Base-by-base conservation (phyloP, 2,329 filamentous ascomycete genomes). In the Sclerotiophoma versabilis region DNA sequence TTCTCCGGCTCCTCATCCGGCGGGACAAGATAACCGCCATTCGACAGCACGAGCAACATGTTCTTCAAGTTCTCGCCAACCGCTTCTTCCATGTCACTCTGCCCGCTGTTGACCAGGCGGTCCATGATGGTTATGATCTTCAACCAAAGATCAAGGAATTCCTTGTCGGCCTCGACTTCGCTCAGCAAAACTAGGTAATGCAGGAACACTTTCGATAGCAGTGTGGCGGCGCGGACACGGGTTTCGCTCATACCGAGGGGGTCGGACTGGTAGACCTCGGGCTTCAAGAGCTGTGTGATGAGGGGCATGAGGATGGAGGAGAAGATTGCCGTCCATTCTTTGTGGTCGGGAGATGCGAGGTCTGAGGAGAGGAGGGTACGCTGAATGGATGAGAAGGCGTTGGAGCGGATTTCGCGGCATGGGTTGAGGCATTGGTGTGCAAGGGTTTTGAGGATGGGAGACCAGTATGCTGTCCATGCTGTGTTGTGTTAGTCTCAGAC, bases 401-500 rank as follows among this genome's bases (percentile, higher is more conserved):
- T 85, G 66, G 96, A 90, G 3, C 95, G 87, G 54, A 99, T 91
- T 66, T 97, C 93, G 49, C 93, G 89, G 70, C 92, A 97, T 0
- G 93, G 92, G 71, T 98, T 99, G 48, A 91, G 91, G 76, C 93
- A 97, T 76, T 99, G 95, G 4, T 86, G 87, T 3, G 90, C 95
- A 15, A 99, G 79, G 5, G 92, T 90, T 64, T 92, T 87, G 76
- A 99, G 95, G 22, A 99, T 92, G 1, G 93, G 95, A 12, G 93
- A 88, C 95, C 95, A 99, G 74, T 99, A 99, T 8, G 95, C 92
- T 44, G 92, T 92, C 95, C 95, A 99, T 12, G 95, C 95, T 90
- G 38, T 27, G 10, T 30, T 25, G 10, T 34, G 17, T 56, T 37
- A 56, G 47, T 23, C 25, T 42, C 12, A 5, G 4, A 14, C 1